Base-by-base conservation (phyloP, 139 green algal genomes). In the Raphidocelis subcapitata region DNA sequence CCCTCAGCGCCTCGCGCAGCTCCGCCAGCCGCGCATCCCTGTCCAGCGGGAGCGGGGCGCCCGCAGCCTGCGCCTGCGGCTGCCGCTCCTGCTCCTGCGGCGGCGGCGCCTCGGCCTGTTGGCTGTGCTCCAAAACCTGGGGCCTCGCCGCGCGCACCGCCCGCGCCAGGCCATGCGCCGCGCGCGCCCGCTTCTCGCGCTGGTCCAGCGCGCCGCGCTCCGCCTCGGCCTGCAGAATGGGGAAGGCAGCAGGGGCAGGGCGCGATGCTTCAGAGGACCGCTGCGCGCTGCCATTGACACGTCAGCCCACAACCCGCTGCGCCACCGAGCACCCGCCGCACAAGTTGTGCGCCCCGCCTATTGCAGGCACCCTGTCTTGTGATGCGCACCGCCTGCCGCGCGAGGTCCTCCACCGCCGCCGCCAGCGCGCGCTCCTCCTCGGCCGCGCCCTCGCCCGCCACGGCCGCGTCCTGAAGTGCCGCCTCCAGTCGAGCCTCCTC, bases 191-290 rank as follows among this genome's bases (percentile, higher is more conserved):
- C 72, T 91, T 89, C 55, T 85, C 82, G 8, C 32, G 64, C 76
- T 89, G 88, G 47, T 88, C 82, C 29, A 82, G 77, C 29, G 83
- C 60, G 55, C 88, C 82, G 3, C 67, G 56, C 46, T 84, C 67
- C 5, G 77, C 75, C 10, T 81, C 74, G 5, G 44, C 67, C 83
- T 85, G 64, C 52, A 71, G 21, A 2, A 60, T 14, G 62, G 35
- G 3, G 21, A 16, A 41, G 46, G 10, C 3, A 28, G 55, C n/a
- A 57, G 29, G 26, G 46, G 62, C 61, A 62, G 46, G 52, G 54
- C 20, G 14, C 59, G 1, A 0, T 10, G 24, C 2, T 46, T 3
- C 61, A 29, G n/a, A n/a, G n/a, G n/a, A n/a, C n/a, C n/a, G n/a
- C n/a, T n/a, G n/a, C n/a, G n/a, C n/a, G n/a, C n/a, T n/a, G n/a